phyloP scores from a whole-genome alignment of 306 rosid species.

The Corylus avellana region DNA sequence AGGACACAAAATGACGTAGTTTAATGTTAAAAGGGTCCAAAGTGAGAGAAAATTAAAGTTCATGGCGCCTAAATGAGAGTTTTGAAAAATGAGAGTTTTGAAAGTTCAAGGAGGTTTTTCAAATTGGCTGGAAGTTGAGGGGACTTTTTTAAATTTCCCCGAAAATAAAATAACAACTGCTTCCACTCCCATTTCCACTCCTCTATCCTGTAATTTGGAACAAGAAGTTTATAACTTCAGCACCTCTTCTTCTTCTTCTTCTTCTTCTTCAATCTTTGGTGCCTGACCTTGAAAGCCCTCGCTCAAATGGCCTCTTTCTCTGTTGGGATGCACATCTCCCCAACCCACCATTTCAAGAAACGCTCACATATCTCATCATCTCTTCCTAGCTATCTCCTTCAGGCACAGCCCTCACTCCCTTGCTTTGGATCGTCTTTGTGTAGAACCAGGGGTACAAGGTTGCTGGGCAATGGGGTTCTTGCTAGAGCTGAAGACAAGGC shows the following conservation, averaged over 20 bases:
- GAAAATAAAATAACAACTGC: not conserved
- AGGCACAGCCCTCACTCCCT: constrained; percentile 31
- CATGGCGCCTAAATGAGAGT: too few species aligned
- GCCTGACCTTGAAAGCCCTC: not conserved
- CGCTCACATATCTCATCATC: constrained; percentile 19
- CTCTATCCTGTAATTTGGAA: not conserved
- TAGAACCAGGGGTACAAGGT: constrained; percentile 40
- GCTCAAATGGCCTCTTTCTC: constrained; percentile 62
- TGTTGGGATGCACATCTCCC: constrained; percentile 47
- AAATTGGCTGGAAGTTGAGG: too few species aligned
- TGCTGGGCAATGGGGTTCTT: constrained; percentile 50
- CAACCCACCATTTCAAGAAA: constrained; percentile 37
- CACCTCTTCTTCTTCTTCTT: not conserved
- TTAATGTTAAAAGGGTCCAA: too few species aligned
- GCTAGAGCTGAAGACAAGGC: constrained; percentile 79
- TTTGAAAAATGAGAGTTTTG: too few species aligned
- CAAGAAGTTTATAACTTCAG: not conserved
- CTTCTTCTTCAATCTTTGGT: not conserved
- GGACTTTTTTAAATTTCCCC: too few species aligned
- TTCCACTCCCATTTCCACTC: constrained; percentile 1
- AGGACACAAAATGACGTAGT: too few species aligned
- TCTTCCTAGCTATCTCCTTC: constrained; percentile 23
- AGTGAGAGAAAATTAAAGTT: too few species aligned
- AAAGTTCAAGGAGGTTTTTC: too few species aligned
- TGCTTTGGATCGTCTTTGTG: constrained; percentile 42